Evolutionary conservation across 306 rosid genomes (phyloP).

Genomic region (Malus fusca): DNA sequence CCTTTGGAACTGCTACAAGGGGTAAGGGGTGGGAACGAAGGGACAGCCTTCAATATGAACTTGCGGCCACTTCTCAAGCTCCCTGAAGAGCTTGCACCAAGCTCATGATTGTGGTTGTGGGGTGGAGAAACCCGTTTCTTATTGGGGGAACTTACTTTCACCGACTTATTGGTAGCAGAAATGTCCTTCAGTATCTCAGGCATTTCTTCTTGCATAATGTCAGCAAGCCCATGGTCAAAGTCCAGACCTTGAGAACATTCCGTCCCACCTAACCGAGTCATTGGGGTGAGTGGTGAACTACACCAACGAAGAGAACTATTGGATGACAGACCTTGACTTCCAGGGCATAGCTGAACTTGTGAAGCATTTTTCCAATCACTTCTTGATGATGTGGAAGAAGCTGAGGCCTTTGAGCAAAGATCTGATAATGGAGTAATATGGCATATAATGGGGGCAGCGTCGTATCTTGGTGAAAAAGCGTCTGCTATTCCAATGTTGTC

Average conservation of each 20-base stretch:
- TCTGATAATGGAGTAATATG: constrained; percentile 20
- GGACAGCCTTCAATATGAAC: constrained; percentile 40
- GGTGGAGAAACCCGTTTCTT: constrained; percentile 74
- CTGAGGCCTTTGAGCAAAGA: constrained; percentile 5
- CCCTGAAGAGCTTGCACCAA: constrained; percentile 46
- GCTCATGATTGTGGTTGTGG: constrained; percentile 18
- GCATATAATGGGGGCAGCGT: constrained; percentile 3
- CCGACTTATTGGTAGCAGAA: constrained; percentile 28
- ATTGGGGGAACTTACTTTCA: constrained; percentile 55
- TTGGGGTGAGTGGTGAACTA: constrained; percentile 47
- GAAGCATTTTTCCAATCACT: constrained; percentile 17
- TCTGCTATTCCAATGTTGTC: constrained; percentile 10
- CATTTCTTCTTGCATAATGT: constrained; percentile 48
- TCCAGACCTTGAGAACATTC: constrained; percentile 13
- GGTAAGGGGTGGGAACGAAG: constrained; percentile 55
- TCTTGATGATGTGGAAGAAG: constrained; percentile 21
- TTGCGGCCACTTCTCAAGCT: constrained; percentile 44
- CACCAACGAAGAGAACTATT: constrained; percentile 30
- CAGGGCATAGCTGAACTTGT: constrained; percentile 12
- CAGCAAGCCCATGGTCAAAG: constrained; percentile 23
- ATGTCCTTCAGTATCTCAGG: constrained; percentile 44
- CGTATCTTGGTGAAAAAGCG: constrained; percentile 18
- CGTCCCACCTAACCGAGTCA: constrained; percentile 18
- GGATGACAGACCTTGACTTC: constrained; percentile 18
- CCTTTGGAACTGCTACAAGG: constrained; percentile 39